Percentiles rank a stretch among this genome's conserved stretches.
Evolutionary conservation across 2,329 filamentous ascomycete genomes (phyloP).

Genomic region (Aaosphaeria arxii): DNA sequence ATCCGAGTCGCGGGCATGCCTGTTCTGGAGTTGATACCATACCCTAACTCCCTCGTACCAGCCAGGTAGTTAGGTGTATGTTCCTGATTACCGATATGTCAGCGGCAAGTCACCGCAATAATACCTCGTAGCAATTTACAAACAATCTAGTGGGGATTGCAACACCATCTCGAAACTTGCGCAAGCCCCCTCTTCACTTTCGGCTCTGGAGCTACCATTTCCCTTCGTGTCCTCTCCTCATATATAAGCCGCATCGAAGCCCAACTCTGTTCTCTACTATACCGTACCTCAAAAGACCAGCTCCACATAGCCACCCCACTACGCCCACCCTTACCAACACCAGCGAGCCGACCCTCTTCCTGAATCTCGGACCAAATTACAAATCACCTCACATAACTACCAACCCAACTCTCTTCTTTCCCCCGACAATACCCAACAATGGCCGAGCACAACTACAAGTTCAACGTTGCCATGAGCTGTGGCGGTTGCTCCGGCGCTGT

Average conservation of each 20-base stretch:
- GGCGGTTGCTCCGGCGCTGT: conserved; percentile 94
- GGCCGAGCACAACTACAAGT: conserved; percentile 86
- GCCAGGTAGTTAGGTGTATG: background rate
- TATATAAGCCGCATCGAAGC: conserved; percentile 12
- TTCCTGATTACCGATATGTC: conserved; percentile 18
- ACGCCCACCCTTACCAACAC: background rate
- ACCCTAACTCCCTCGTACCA: too few species aligned
- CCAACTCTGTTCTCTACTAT: background rate
- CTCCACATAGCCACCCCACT: conserved; percentile 5
- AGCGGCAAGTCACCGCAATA: conserved; percentile 11
- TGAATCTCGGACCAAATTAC: background rate
- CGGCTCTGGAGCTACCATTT: background rate
- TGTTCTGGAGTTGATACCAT: background rate
- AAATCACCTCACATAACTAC: background rate
- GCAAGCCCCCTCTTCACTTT: conserved; percentile 13
- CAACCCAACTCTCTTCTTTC: too few species aligned
- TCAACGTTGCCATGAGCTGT: conserved; percentile 92
- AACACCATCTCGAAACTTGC: conserved; percentile 33
- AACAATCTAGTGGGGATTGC: conserved; percentile 27
- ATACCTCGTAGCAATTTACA: conserved; percentile 18
- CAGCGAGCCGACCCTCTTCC: background rate
- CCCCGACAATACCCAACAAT: conserved; percentile 42
- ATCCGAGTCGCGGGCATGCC: conserved; percentile 18
- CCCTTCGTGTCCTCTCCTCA: background rate
- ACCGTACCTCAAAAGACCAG: background rate